Evolutionary conservation across 2,329 filamentous ascomycete genomes (phyloP).

Genomic region (Septoria petroselini): DNA sequence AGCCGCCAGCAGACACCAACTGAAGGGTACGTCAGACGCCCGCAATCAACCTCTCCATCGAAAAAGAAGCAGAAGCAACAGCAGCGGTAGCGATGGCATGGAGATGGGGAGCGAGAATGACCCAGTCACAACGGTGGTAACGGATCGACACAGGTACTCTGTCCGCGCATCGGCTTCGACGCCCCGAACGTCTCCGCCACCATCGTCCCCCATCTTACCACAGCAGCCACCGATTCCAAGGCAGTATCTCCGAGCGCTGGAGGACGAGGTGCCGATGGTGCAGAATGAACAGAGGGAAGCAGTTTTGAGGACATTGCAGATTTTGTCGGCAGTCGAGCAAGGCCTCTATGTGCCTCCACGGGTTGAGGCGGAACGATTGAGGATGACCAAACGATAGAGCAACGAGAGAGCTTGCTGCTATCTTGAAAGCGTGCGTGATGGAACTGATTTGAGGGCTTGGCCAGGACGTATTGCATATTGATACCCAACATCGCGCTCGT

Average conservation of each 20-base stretch:
- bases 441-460: not conserved
- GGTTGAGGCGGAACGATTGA: not conserved
- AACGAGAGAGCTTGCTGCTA: not conserved
- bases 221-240: slow-evolving; percentile 8
- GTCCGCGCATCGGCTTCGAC: slow-evolving; percentile 9
- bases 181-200: slow-evolving; percentile 6
- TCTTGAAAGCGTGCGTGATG: not conserved
- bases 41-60: slow-evolving; percentile 3
- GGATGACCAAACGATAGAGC: not conserved
- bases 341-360: slow-evolving; percentile 14
- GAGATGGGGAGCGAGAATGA: not conserved
- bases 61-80: slow-evolving; percentile 5
- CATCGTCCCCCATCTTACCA: not conserved
- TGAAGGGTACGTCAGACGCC: slow-evolving; percentile 33
- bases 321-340: slow-evolving; percentile 20
- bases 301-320: slow-evolving; percentile 25
- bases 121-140: not conserved
- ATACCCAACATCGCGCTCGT: slow-evolving; percentile 1
- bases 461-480: not conserved
- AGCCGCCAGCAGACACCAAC: slow-evolving; percentile 33
- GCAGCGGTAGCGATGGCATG: not conserved
- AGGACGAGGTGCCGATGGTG: not conserved
- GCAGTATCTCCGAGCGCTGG: slow-evolving; percentile 1
- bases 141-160: slow-evolving; percentile 7
- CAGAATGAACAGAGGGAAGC: slow-evolving; percentile 15